Evolutionary conservation across 2,329 filamentous ascomycete genomes (phyloP).

Genomic region (Colletotrichum sp.): DNA sequence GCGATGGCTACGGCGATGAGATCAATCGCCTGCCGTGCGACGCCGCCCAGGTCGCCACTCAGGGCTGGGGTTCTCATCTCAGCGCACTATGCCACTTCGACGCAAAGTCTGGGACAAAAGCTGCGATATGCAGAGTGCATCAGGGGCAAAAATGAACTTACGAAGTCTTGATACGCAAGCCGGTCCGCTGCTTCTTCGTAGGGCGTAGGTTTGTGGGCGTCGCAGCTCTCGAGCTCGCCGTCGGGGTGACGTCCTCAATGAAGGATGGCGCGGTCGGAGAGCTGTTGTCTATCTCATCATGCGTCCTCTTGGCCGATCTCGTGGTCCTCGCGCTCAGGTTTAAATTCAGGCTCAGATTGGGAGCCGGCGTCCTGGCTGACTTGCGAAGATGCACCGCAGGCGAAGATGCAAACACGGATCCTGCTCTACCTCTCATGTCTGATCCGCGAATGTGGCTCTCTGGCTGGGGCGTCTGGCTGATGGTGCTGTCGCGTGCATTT

Average conservation of each 20-base stretch:
- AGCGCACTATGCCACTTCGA: conserved; percentile 8
- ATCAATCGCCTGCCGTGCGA: background rate
- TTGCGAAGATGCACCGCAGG: conserved; percentile 17
- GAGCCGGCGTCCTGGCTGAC: conserved; percentile 9
- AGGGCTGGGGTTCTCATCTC: background rate
- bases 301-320: conserved; percentile 57
- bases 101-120: background rate
- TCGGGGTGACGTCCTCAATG: conserved; percentile 49
- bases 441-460: conserved; percentile 44
- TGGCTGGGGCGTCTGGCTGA: conserved; percentile 31
- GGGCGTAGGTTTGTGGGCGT: conserved; percentile 63
- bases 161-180: conserved; percentile 73
- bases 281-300: conserved; percentile 59
- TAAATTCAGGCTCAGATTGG: conserved; percentile 1
- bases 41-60: background rate
- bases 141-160: conserved; percentile 48
- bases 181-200: conserved; percentile 64
- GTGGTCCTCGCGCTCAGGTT: conserved; percentile 42
- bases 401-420: conserved; percentile 33
- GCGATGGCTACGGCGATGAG: conserved; percentile 8
- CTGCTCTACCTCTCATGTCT: conserved; percentile 16
- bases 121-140: background rate
- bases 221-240: conserved; percentile 62
- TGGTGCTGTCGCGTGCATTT: conserved; percentile 45
- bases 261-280: conserved; percentile 59